These are phyloP conservation scores for Capsicum chinense DNA, from an alignment of 257 asterid genomes.

Conservation along the genomic window DNA sequence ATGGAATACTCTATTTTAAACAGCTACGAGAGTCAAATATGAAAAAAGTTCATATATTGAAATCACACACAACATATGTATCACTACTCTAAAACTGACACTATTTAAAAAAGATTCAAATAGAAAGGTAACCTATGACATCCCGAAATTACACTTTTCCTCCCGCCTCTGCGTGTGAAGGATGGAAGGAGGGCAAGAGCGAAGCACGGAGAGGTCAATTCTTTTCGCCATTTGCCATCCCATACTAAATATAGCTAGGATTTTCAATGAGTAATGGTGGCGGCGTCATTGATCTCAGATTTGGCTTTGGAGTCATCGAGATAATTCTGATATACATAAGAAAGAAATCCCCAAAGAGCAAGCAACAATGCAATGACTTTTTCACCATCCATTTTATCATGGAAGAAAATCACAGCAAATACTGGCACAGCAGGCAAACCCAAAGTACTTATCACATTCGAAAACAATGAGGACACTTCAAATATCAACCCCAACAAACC, in stretches of 20 bases:
- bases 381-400: constrained; percentile 51
- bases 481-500: constrained; percentile 47
- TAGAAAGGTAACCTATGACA: background rate
- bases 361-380: constrained; percentile 45
- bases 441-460: constrained; percentile 47
- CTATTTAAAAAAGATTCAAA: background rate
- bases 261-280: background rate
- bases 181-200: background rate
- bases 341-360: constrained; percentile 51
- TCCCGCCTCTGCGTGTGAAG: too few relatives aligned
- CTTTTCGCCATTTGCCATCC: background rate
- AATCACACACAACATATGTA: background rate
- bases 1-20: background rate
- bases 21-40: background rate
- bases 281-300: constrained; percentile 16
- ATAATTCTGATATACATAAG: constrained; percentile 47
- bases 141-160: background rate
- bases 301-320: constrained; percentile 44
- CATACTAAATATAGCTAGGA: background rate
- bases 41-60: background rate
- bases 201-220: background rate
- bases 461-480: constrained; percentile 47
- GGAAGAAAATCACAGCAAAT: constrained; percentile 47
- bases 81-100: background rate
- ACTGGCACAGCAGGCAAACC: constrained; percentile 42